These are phyloP conservation scores for Glycine latifolia DNA, from an alignment of 306 rosid species.

Conservation along the genomic window DNA sequence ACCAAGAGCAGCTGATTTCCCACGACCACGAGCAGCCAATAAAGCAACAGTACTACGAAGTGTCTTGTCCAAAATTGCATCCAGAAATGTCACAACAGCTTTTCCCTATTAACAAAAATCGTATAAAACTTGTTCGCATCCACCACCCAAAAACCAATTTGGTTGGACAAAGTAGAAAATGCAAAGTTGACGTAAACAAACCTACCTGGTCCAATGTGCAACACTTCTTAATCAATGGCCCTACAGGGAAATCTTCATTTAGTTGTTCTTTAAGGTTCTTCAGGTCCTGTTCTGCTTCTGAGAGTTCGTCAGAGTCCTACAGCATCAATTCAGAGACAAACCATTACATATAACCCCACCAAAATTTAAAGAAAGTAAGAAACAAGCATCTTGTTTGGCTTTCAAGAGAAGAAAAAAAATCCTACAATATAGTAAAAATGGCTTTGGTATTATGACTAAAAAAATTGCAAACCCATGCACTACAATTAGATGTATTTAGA, in stretches of 20 bases:
- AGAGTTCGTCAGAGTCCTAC: conserved; percentile 79
- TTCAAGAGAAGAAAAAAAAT: conserved; percentile 20
- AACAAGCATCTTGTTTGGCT: conserved; percentile 36
- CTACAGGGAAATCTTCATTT: conserved; percentile 81
- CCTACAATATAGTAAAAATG: conserved; percentile 11
- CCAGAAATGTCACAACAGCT: conserved; percentile 85
- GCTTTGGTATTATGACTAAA: conserved; percentile 9
- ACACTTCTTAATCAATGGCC: conserved; percentile 85
- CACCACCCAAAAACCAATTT: conserved; percentile 29
- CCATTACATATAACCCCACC: conserved; percentile 23
- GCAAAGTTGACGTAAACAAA: conserved; percentile 30
- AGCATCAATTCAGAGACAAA: conserved; percentile 48
- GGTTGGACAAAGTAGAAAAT: conserved; percentile 26
- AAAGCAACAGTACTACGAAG: conserved; percentile 81
- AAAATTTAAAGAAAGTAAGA: conserved; percentile 16
- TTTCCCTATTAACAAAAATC: conserved; percentile 70
- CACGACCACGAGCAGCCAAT: conserved; percentile 98
- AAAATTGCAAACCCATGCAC: conserved; percentile 11
- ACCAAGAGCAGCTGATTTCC: conserved; percentile 98
- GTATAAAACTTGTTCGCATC: conserved; percentile 19
- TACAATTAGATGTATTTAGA: neutral
- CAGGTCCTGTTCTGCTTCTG: conserved; percentile 78
- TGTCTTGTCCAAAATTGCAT: conserved; percentile 85
- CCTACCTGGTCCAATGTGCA: conserved; percentile 92
- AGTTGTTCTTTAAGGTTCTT: conserved; percentile 88